A percentile compares a stretch with the other conserved stretches of the same genome.
Conservation (phyloP, 306 rosid genomes). For the Albizia julibrissin region DNA sequence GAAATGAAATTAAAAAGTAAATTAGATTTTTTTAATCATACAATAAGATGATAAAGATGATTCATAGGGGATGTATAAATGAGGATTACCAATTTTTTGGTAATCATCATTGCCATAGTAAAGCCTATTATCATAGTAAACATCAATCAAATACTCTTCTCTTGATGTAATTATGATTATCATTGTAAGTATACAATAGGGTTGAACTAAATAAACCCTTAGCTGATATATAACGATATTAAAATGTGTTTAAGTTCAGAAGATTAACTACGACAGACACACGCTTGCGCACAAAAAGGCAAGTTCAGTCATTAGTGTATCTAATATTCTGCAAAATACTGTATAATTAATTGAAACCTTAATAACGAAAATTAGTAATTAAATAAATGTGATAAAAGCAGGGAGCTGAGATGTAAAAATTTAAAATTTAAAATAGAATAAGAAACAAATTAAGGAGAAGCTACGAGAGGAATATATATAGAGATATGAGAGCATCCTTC, state of each 20-base stretch:
- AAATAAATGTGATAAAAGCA: neutral
- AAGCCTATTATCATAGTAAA: too few species aligned
- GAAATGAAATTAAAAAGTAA: too few species aligned
- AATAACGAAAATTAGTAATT: neutral
- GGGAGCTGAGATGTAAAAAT: slow-evolving; percentile 6
- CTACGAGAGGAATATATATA: slow-evolving; percentile 48
- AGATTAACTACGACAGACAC: neutral
- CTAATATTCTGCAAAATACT: neutral
- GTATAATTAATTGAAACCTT: neutral
- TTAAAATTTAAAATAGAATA: neutral
- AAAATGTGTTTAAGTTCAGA: neutral
- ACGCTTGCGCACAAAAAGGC: neutral
- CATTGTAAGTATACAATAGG: too few species aligned
- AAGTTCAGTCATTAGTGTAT: neutral
- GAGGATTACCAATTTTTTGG: too few species aligned
- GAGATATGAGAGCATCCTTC: slow-evolving; percentile 51
- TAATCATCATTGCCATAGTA: too few species aligned
- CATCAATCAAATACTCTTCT: too few species aligned
- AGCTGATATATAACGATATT: neutral
- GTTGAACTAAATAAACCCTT: too few species aligned
- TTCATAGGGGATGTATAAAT: too few species aligned
- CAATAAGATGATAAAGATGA: too few species aligned
- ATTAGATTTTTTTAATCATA: too few species aligned
- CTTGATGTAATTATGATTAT: too few species aligned
- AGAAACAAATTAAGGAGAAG: slow-evolving; percentile 4